These are phyloP conservation scores for Isabelozyma gotoi DNA, from an alignment of 805 yeast genomes.

Conservation along the genomic window DNA sequence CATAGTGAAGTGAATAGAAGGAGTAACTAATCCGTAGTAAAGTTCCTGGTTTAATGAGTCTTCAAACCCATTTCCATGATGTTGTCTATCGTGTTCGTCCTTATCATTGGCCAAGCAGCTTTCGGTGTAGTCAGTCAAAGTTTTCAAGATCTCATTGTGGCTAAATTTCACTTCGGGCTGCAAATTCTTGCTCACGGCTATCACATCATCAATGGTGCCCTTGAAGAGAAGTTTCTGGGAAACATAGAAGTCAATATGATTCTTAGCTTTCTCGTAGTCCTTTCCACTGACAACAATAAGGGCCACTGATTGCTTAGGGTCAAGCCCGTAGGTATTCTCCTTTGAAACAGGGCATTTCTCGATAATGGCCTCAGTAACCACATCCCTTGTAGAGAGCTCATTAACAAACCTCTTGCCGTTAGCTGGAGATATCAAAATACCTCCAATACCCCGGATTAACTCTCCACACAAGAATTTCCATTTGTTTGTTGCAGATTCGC, in stretches of 20 bases:
- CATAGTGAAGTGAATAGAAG: conserved; percentile 34
- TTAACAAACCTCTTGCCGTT: conserved; percentile 52
- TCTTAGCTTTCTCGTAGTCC: conserved; percentile 44
- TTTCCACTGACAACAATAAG: conserved; percentile 38
- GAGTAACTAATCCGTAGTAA: conserved; percentile 54
- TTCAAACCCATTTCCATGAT: conserved; percentile 21
- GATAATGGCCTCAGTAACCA: conserved; percentile 45
- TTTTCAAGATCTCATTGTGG: conserved; percentile 5
- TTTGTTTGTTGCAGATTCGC: conserved; percentile 34
- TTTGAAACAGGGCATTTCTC: conserved; percentile 18
- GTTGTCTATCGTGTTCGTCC: conserved; percentile 28
- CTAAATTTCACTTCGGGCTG: conserved; percentile 10
- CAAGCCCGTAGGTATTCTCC: conserved; percentile 6
- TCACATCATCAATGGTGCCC: conserved; percentile 20
- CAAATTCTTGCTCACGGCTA: conserved; percentile 8
- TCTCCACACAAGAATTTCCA: conserved; percentile 63
- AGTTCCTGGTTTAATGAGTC: conserved; percentile 17
- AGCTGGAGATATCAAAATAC: conserved; percentile 45
- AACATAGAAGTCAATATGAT: conserved; percentile 52
- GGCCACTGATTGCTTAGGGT: conserved; percentile 13
- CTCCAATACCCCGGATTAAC: conserved; percentile 59
- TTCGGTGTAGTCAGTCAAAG: conserved; percentile 15
- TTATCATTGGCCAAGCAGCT: conserved; percentile 18
- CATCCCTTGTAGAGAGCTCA: conserved; percentile 55
- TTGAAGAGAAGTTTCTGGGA: conserved; percentile 23